Base-by-base conservation (phyloP, 768 basidiomycete genomes). In the Multifurca ochricompacta region DNA sequence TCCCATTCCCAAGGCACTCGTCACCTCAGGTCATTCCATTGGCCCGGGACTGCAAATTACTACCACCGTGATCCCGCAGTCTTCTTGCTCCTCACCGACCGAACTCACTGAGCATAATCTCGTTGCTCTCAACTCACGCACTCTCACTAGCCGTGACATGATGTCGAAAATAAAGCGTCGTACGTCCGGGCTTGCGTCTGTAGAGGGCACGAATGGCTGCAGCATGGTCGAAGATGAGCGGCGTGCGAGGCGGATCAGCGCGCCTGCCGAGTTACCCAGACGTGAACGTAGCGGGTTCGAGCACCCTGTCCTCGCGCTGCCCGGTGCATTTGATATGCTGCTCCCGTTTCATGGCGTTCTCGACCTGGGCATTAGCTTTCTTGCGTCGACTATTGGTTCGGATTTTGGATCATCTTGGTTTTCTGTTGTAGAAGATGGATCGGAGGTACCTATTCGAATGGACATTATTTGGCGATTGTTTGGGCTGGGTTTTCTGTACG, bases 61-160 rank as follows among this genome's bases (percentile, higher is more conserved):
- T 36, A 78, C 77, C 7, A 67, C 74, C 10, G 67, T 77, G 32
- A 74, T 78, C 45, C 75, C 80, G 30, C 76, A 71, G 59, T 69
- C 74, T 14, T 63, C 72, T 55, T 69, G 70, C 13, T 57, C 63
- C 28, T 76, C 77, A 21, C 69, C 75, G 25, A 69, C 71, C 9
- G 66, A 76, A 53, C 72, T 84, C 42, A 78, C 77, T 0, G 76
- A 82, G 67, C 67, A 69, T 40, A 81, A 83, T 62, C 63, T 81
- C 31, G 65, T 69, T 39, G 71, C 76, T 4, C 69, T 84, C 53
- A 74, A 76, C 60, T 61, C 67, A 23, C 80, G 84, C 48, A 77
- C 77, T 56, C 72, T 76, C 62, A 78, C 73, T 40, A 77, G 82
- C 6, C 74, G 75, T 50, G 74, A 80, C 62, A 85, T 89, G 86